Conservation (phyloP, 129 eudicot species). For the Calendula officinalis region DNA sequence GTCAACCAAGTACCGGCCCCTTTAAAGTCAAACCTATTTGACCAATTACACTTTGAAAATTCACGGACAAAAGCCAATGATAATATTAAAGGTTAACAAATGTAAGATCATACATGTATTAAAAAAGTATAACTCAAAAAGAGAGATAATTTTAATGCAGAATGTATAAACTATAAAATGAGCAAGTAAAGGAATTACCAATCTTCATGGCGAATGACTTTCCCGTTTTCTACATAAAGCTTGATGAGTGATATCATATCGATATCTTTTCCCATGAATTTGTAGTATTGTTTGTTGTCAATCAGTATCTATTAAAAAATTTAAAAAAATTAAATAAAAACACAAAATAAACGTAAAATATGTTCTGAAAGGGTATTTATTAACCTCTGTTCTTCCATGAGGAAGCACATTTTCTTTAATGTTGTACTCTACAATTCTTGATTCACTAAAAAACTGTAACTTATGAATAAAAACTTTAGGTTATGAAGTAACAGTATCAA, state of each 20-base stretch:
- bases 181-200: conserved; percentile 38
- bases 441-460: conserved; percentile 68
- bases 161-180: background rate
- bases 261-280: conserved; percentile 65
- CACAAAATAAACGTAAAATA: background rate
- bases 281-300: conserved; percentile 82
- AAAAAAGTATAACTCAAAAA: no score
- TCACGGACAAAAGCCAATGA: background rate
- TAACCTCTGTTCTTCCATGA: conserved; percentile 73
- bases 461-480: background rate
- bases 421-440: conserved; percentile 69
- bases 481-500: background rate
- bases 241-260: conserved; percentile 77
- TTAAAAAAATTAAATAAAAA: background rate
- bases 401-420: conserved; percentile 55
- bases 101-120: background rate
- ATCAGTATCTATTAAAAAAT: conserved; percentile 46
- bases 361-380: background rate
- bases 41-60: background rate
- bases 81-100: background rate
- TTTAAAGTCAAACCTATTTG: no score
- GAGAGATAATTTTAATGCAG: background rate
- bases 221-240: conserved; percentile 67
- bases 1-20: no score
- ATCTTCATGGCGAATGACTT: conserved; percentile 81